Evolutionary conservation across 164 flowering plant species (phyloP).

Genomic region (Vitis labrusca): DNA sequence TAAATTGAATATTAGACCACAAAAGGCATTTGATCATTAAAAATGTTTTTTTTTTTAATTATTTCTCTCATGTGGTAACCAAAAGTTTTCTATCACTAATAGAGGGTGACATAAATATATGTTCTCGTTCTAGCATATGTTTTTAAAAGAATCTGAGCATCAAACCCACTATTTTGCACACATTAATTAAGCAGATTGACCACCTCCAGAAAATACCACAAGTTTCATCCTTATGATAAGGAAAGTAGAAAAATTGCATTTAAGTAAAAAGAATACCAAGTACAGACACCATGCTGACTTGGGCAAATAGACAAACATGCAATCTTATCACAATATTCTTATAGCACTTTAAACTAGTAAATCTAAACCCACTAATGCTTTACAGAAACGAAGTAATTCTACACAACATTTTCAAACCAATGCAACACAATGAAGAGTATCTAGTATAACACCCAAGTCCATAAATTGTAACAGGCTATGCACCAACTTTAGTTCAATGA

Average conservation of each 20-base stretch:
- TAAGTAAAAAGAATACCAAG: background rate
- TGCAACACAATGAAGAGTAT: too few relatives aligned
- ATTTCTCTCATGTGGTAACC: too few relatives aligned
- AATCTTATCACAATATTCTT: background rate
- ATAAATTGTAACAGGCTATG: background rate
- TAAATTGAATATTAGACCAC: too few relatives aligned
- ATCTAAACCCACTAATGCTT: background rate
- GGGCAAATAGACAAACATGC: too few relatives aligned
- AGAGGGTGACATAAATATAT: too few relatives aligned
- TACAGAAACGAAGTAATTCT: too few relatives aligned
- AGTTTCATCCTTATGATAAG: background rate
- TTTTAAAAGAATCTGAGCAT: too few relatives aligned
- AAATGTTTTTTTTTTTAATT: too few relatives aligned
- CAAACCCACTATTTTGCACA: background rate
- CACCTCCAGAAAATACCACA: background rate
- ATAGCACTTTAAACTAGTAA: background rate
- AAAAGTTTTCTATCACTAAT: too few relatives aligned
- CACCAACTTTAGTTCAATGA: background rate
- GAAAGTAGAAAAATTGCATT: background rate
- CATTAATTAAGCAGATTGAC: background rate
- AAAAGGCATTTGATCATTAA: too few relatives aligned
- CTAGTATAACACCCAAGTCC: background rate
- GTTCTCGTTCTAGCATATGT: too few relatives aligned
- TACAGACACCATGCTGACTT: background rate
- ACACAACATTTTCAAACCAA: too few relatives aligned